phyloP scores from a whole-genome alignment of 2,329 filamentous ascomycete genomes.

The Didymella arachidicola region DNA sequence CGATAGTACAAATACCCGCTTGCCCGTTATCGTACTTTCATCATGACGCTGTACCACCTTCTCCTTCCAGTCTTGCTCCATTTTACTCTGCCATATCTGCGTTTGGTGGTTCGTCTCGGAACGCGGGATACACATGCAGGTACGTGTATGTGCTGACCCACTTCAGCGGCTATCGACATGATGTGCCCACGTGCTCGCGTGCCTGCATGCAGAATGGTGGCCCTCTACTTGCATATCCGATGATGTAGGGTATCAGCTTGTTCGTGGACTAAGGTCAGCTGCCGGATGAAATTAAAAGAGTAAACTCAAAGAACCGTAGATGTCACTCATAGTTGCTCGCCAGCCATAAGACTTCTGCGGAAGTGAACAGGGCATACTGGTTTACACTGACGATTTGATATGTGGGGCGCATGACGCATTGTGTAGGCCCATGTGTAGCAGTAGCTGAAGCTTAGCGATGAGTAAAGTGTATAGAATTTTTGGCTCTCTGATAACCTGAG shows the following conservation, averaged over 20 bases:
- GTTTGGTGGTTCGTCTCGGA: background rate
- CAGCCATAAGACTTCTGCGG: background rate
- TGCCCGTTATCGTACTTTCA: background rate
- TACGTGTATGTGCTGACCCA: background rate
- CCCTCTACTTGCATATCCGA: background rate
- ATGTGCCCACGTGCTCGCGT: background rate
- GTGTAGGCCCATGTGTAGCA: background rate
- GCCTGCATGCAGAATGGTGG: background rate
- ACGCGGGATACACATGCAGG: slow-evolving; percentile 3
- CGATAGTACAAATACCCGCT: background rate
- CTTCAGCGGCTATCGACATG: background rate
- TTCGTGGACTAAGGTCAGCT: background rate
- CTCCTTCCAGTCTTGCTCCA: background rate
- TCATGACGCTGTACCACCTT: background rate
- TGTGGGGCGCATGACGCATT: background rate
- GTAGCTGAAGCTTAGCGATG: background rate
- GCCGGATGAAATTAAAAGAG: background rate
- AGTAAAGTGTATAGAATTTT: background rate
- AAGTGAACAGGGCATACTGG: background rate
- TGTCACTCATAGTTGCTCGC: background rate
- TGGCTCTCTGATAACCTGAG: background rate
- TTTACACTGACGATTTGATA: background rate
- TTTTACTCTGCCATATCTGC: background rate
- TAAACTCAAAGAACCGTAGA: background rate
- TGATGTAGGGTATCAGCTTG: background rate